Conservation (phyloP, 805 yeast species). For the Kuraishia hungarica region DNA sequence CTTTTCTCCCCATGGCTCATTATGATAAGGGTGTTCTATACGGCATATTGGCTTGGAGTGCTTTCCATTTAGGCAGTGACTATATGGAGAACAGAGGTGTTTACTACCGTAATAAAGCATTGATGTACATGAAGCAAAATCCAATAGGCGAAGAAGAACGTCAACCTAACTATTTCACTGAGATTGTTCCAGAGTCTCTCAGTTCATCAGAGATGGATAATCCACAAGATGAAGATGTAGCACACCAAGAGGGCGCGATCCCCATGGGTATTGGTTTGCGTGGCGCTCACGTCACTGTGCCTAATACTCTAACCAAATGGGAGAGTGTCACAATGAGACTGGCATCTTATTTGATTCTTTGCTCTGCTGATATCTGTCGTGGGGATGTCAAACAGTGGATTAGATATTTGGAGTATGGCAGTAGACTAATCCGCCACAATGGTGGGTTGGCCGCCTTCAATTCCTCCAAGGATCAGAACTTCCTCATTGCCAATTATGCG, state of each 20-base stretch:
- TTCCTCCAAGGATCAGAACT: constrained; percentile 50
- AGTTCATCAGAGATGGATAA: constrained; percentile 14
- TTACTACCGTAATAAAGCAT: constrained; percentile 37
- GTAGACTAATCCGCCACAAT: constrained; percentile 46
- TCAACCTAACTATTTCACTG: constrained; percentile 5
- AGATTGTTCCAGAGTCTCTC: constrained; percentile 2
- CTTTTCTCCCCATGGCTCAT: constrained; percentile 49
- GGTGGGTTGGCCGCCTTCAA: constrained; percentile 54
- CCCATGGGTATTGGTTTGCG: not conserved
- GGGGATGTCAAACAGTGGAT: constrained; percentile 80
- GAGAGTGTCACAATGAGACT: constrained; percentile 34
- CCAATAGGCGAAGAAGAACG: constrained; percentile 18
- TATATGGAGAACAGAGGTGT: constrained; percentile 38
- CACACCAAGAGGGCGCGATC: no score
- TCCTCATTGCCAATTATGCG: constrained; percentile 71
- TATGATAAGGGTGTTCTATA: constrained; percentile 40
- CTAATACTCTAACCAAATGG: constrained; percentile 15
- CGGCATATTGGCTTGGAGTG: constrained; percentile 48
- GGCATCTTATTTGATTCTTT: constrained; percentile 58
- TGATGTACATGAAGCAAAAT: constrained; percentile 29
- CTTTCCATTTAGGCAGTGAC: constrained; percentile 37
- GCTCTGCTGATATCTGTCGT: constrained; percentile 76
- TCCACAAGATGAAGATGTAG: constrained; percentile 16
- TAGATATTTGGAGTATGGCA: constrained; percentile 54
- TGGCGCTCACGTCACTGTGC: constrained; percentile 2